Conservation (phyloP, 768 basidiomycete genomes). For the Exidia glandulosa region DNA sequence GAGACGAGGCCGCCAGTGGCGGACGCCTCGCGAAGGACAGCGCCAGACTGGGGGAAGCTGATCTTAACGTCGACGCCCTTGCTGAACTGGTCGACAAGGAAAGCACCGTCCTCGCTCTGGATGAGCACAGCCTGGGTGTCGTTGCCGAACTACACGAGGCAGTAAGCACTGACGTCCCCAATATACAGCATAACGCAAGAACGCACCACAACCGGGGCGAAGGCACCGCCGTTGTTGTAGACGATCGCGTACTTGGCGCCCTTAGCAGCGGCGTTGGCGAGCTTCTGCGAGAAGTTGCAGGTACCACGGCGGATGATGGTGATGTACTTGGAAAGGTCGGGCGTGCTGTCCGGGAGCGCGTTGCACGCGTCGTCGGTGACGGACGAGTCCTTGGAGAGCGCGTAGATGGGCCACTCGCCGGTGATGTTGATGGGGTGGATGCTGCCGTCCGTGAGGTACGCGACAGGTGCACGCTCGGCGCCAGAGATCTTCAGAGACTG, state of each 20-base stretch:
- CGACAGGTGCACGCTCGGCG: conserved; percentile 3
- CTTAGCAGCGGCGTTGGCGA: conserved; percentile 11
- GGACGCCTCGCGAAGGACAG: conserved; percentile 14
- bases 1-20: conserved; percentile 18
- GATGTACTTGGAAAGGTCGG: conserved; percentile 20
- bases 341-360: conserved; percentile 16
- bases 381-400: conserved; percentile 17
- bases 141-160: not conserved
- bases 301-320: conserved; percentile 23
- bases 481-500: conserved; percentile 4
- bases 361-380: conserved; percentile 21
- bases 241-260: conserved; percentile 9
- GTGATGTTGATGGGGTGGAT: conserved; percentile 13
- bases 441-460: conserved; percentile 1
- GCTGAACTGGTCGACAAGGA: conserved; percentile 5
- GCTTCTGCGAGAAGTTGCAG: conserved; percentile 20
- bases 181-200: not conserved
- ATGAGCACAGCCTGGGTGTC: conserved; percentile 6
- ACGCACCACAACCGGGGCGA: not conserved
- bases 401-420: conserved; percentile 21
- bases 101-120: conserved; percentile 6
- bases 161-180: not conserved
- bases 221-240: conserved; percentile 7
- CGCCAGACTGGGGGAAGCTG: conserved; percentile 6
- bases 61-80: conserved; percentile 1